phyloP scores from a whole-genome alignment of 2,329 filamentous ascomycete species.

The Diaporthe ilicicola region DNA sequence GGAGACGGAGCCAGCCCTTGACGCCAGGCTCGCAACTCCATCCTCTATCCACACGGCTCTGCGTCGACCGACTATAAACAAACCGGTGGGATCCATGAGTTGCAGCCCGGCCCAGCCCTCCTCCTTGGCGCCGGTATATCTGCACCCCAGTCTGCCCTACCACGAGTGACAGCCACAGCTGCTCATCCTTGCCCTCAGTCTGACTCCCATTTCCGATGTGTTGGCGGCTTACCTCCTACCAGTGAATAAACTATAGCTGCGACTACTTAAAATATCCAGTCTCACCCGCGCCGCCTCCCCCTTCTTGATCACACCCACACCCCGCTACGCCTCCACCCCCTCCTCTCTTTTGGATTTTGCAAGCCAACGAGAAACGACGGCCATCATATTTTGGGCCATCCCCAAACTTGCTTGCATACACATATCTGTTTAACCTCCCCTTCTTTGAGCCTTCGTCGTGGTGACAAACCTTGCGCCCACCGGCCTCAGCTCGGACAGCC shows the following conservation, averaged over 20 bases:
- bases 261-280: constrained; percentile 24
- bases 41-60: constrained; percentile 4
- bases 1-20: neutral
- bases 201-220: neutral
- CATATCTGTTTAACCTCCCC: neutral
- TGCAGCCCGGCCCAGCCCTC: constrained; percentile 19
- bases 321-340: neutral
- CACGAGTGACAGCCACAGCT: constrained; percentile 8
- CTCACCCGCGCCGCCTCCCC: constrained; percentile 23
- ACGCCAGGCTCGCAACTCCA: constrained; percentile 4
- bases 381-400: neutral
- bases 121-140: constrained; percentile 22
- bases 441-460: neutral
- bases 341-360: neutral
- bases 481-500: constrained; percentile 3
- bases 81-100: constrained; percentile 18
- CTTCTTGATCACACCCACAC: constrained; percentile 19
- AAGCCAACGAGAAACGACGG: neutral
- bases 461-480: neutral
- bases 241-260: neutral
- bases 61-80: constrained; percentile 16
- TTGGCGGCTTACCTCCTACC: neutral
- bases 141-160: constrained; percentile 23
- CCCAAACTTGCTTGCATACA: neutral
- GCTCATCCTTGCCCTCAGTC: constrained; percentile 8